These are phyloP conservation scores for Fusarium nurragi DNA, from an alignment of 2,329 filamentous ascomycete genomes.

Conservation along the genomic window DNA sequence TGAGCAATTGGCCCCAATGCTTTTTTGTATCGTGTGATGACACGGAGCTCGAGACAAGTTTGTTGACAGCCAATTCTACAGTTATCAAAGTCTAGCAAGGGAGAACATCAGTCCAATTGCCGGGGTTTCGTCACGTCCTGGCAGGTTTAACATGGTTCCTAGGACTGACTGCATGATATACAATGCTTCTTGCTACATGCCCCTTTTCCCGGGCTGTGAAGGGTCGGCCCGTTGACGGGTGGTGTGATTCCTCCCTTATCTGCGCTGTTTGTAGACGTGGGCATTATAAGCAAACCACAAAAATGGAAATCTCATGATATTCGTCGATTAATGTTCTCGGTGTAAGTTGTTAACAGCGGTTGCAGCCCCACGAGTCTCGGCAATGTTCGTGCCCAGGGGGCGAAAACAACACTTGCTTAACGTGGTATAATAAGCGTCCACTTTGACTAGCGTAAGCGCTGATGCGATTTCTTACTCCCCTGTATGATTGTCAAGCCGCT, in stretches of 20 bases:
- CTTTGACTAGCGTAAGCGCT: constrained; percentile 10
- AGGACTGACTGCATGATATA: constrained; percentile 18
- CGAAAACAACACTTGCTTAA: constrained; percentile 19
- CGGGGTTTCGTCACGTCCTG: neutral
- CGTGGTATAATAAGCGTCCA: constrained; percentile 6
- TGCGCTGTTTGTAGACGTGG: neutral
- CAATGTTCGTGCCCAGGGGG: neutral
- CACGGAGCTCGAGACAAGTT: constrained; percentile 5
- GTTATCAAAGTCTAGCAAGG: constrained; percentile 7
- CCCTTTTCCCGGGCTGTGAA: constrained; percentile 24
- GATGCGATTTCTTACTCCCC: constrained; percentile 2
- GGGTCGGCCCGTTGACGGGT: constrained; percentile 32
- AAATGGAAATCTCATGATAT: constrained; percentile 10
- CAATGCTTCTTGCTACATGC: constrained; percentile 1
- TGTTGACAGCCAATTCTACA: constrained; percentile 3
- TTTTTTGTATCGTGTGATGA: neutral
- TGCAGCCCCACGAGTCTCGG: constrained; percentile 14
- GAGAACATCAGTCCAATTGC: constrained; percentile 10
- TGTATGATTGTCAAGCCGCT: neutral
- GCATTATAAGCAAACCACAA: neutral
- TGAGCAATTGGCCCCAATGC: neutral
- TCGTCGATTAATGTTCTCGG: neutral
- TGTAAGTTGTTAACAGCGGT: constrained; percentile 2
- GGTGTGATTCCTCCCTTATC: constrained; percentile 15
- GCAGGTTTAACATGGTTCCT: constrained; percentile 10